Base-by-base conservation (phyloP, 106 monocot genomes). In the Dendrobium huoshanense region DNA sequence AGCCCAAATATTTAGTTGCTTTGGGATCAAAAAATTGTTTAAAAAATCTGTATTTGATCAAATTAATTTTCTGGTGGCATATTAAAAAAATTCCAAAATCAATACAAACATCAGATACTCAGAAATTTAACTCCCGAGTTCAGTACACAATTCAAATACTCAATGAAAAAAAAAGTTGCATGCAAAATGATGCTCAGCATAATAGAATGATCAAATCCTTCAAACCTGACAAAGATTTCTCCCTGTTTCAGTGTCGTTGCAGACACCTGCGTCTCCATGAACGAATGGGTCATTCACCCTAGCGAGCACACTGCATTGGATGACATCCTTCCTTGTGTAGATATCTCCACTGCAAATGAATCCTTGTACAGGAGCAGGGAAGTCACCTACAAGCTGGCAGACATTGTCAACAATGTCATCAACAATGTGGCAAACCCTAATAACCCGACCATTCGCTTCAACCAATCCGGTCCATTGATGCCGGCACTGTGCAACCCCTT, bases 211-310 rank as follows among this genome's bases (percentile, higher is more conserved):
- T 10, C 13, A 51, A 10, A 51, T 51, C 51, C 1, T 51, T 51
- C 51, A 51, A 51, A 15, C 61, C n/a, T 6, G n/a, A n/a, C 20
- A 61, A 61, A n/a, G 4, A 4, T 61, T 61, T 61, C 22, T 37
- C 70, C 29, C 37, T 37, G 33, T 83, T 44, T 67, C 85, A 94
- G 94, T 84, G 88, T 80, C 43, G 82, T 88, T 11, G 79, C 78
- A 24, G 94, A 94, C 49, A 85, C 94, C n/a, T 94, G 94, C 19
- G 80, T 87, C 13, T 81, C 92, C 3, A 92, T 94, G 94, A 81
- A 88, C 7, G 92, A 92, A 68, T 94, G 94, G 94, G 94, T 85
- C n/a, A 29, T 42, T 33, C 87, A 90, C 81, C 94, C 94, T 10
- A 84, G 82, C 0, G 91, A 68, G 0, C 89, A 90, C 75, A 94